Conservation (phyloP, 140 eudicot genomes). For the Anethum foeniculum region DNA sequence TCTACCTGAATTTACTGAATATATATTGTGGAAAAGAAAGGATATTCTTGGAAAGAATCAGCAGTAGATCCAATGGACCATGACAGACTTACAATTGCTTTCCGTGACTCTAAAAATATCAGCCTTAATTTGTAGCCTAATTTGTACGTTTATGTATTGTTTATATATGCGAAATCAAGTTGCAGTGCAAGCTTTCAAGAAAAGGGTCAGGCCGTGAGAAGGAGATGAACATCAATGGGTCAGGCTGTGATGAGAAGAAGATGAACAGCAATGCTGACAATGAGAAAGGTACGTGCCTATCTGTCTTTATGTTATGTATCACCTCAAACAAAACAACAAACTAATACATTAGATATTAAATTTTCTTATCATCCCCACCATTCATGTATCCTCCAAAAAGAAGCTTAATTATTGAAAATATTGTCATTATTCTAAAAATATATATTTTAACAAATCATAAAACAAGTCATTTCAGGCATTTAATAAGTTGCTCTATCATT, state of each 20-base stretch:
- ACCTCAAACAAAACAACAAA: neutral
- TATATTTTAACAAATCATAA: neutral
- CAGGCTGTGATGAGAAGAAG: slow-evolving; percentile 32
- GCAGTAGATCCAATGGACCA: neutral
- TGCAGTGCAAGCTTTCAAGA: slow-evolving; percentile 60
- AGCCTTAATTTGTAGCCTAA: neutral
- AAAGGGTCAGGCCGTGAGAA: slow-evolving; percentile 36
- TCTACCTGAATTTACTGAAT: too few relatives aligned
- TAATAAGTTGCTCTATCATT: neutral
- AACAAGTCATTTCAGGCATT: neutral
- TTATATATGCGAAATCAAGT: slow-evolving; percentile 16
- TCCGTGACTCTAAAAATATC: neutral
- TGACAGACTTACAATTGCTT: neutral
- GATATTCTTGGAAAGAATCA: neutral
- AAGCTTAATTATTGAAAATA: too few relatives aligned
- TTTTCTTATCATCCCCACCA: neutral
- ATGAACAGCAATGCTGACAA: slow-evolving; percentile 27
- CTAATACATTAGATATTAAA: neutral
- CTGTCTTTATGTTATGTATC: slow-evolving; percentile 39
- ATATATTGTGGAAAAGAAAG: too few relatives aligned
- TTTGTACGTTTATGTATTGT: neutral
- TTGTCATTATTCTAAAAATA: neutral
- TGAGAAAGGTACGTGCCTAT: slow-evolving; percentile 22
- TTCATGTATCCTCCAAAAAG: neutral
- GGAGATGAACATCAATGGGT: slow-evolving; percentile 37